These are phyloP conservation scores for Penicillium pancosmium DNA, from an alignment of 495 filamentous ascomycete species.

Conservation along the genomic window DNA sequence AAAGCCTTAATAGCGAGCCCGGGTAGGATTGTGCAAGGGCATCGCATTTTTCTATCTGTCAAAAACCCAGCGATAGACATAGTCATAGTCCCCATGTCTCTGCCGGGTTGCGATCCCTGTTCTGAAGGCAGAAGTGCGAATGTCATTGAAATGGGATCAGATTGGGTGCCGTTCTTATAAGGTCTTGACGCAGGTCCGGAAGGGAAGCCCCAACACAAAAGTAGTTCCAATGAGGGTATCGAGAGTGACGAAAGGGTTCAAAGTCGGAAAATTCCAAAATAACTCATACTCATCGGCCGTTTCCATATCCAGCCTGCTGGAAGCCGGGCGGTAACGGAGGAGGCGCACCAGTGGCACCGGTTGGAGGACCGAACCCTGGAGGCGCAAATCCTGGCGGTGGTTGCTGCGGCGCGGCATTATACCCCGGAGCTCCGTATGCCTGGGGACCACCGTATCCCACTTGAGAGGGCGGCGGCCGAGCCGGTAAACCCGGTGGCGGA, in stretches of 20 bases:
- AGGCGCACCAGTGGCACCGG: conserved; percentile 36
- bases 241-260: neutral
- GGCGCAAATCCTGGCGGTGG: conserved; percentile 58
- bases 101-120: neutral
- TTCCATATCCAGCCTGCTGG: conserved; percentile 51
- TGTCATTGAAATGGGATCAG: neutral
- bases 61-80: neutral
- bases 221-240: neutral
- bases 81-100: neutral
- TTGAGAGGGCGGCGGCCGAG: conserved; percentile 77
- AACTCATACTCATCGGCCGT: conserved; percentile 36
- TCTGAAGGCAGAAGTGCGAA: neutral
- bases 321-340: conserved; percentile 54
- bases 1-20: no score
- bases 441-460: conserved; percentile 77
- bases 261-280: neutral
- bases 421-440: conserved; percentile 62
- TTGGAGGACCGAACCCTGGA: conserved; percentile 51
- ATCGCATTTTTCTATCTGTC: neutral
- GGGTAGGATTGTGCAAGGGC: neutral
- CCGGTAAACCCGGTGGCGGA: conserved; percentile 76
- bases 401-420: conserved; percentile 46
- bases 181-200: no score
- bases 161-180: neutral
- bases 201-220: no score